These are phyloP conservation scores for Willaertia magna DNA, from an alignment of 208 protist species.

Conservation along the genomic window DNA sequence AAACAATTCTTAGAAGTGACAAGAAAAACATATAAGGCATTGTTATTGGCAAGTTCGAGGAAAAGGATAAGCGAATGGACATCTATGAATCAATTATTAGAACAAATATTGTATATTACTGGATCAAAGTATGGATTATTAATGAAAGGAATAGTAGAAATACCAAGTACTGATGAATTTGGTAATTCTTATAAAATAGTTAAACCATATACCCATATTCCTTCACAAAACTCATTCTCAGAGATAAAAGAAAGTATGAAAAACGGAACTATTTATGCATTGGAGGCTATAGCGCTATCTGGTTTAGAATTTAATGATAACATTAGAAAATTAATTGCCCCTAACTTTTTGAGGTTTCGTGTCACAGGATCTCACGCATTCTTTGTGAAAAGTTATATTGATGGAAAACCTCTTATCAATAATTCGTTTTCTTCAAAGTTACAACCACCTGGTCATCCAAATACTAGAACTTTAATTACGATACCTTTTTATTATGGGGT, in stretches of 20 bases:
- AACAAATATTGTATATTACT: background rate
- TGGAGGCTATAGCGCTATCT: background rate
- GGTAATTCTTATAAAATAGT: too few relatives aligned
- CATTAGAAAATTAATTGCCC: background rate
- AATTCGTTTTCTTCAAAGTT: background rate
- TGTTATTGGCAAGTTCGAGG: background rate
- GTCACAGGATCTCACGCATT: background rate
- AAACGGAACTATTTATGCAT: too few relatives aligned
- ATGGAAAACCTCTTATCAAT: background rate
- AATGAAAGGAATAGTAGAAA: background rate
- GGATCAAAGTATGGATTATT: background rate
- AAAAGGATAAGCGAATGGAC: background rate
- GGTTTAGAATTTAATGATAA: background rate
- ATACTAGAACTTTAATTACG: background rate
- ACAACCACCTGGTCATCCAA: background rate
- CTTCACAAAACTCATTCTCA: background rate
- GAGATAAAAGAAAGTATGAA: background rate
- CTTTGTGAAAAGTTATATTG: background rate
- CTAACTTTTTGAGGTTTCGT: background rate
- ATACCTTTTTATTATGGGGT: background rate
- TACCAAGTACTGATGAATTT: background rate
- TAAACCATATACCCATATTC: background rate
- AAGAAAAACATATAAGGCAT: background rate
- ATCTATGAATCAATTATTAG: background rate
- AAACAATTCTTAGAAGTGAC: background rate